These are phyloP conservation scores for Phytophthora syringae DNA, from an alignment of 352 stramenopile species.

Conservation along the genomic window DNA sequence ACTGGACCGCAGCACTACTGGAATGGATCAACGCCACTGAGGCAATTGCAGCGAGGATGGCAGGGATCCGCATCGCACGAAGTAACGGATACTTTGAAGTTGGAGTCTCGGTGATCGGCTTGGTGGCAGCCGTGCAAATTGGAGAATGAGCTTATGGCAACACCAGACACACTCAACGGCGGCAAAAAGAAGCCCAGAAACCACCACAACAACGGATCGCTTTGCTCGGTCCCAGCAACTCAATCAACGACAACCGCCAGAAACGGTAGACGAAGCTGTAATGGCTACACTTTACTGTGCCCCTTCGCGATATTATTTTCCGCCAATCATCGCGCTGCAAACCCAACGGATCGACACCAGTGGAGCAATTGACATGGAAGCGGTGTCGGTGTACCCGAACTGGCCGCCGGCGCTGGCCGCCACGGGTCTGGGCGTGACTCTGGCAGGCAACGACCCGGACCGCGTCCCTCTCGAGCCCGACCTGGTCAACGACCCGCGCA, in stretches of 20 bases:
- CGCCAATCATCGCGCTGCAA: constrained; percentile 31
- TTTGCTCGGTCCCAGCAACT: constrained; percentile 1
- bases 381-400: constrained; percentile 60
- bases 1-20: constrained; percentile 1
- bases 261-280: neutral
- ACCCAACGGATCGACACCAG: constrained; percentile 19
- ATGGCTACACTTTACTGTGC: constrained; percentile 23
- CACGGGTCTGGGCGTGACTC: constrained; percentile 54
- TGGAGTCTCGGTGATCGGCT: constrained; percentile 2
- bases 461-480: constrained; percentile 52
- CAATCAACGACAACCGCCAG: constrained; percentile 5
- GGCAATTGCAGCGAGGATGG: constrained; percentile 26
- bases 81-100: no score
- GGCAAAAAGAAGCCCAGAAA: constrained; percentile 34
- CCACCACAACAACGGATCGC: constrained; percentile 24
- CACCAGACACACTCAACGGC: neutral
- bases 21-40: constrained; percentile 25
- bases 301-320: constrained; percentile 28
- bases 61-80: constrained; percentile 40
- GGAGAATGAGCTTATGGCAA: constrained; percentile 22
- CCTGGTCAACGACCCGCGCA: constrained; percentile 60
- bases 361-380: constrained; percentile 53
- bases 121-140: constrained; percentile 19
- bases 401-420: constrained; percentile 54
- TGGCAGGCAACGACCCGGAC: constrained; percentile 55